Evolutionary conservation across 495 filamentous ascomycete species (phyloP).

Genomic region (Baudoinia panamericana): DNA sequence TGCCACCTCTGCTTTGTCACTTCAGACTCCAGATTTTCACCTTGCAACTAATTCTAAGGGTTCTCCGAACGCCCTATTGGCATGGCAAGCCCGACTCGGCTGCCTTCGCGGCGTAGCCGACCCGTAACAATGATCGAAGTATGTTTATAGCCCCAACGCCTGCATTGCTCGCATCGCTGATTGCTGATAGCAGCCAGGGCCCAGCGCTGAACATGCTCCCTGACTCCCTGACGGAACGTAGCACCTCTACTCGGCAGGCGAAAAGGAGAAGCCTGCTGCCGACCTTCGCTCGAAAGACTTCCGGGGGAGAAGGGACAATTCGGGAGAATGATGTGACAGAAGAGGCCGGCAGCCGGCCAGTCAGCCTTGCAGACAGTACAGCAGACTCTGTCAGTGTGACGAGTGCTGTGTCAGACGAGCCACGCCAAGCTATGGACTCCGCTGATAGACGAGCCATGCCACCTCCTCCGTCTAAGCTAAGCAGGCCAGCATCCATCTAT

Average conservation of each 20-base stretch:
- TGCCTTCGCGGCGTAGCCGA: conserved; percentile 17
- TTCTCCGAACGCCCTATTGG: neutral
- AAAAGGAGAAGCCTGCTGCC: conserved; percentile 20
- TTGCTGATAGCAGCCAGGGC: conserved; percentile 7
- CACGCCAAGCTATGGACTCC: conserved; percentile 5
- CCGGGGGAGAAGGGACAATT: conserved; percentile 1
- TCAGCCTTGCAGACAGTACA: neutral
- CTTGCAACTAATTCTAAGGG: neutral
- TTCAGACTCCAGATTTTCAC: no score
- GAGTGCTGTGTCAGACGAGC: no score
- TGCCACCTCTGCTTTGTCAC: no score
- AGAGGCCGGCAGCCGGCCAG: neutral
- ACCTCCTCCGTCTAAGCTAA: conserved; percentile 9
- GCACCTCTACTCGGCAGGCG: neutral
- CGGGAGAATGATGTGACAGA: conserved; percentile 8
- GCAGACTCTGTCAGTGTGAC: no score
- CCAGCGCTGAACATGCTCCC: neutral
- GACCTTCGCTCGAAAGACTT: conserved; percentile 10
- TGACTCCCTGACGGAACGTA: neutral
- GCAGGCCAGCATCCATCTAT: conserved; percentile 10
- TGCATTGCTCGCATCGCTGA: no score
- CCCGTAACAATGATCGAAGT: conserved; percentile 20
- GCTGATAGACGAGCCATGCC: conserved; percentile 14
- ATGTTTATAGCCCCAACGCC: neutral
- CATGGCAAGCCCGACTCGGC: conserved; percentile 18